Evolutionary conservation across 495 filamentous ascomycete species (phyloP).

Genomic region (Aspergillus sclerotiicarbonarius): DNA sequence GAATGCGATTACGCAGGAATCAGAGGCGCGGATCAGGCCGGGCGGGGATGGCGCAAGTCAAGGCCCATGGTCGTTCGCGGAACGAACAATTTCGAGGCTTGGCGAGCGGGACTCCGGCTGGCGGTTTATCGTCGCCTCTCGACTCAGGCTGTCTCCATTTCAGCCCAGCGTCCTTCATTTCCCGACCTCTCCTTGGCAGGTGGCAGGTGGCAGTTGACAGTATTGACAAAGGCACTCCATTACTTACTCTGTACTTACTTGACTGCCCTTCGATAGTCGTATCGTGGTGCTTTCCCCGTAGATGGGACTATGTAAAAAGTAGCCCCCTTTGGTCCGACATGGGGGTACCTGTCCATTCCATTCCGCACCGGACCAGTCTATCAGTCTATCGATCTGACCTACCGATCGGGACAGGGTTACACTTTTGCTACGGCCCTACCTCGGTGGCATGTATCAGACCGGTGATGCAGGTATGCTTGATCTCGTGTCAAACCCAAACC

Average conservation of each 20-base stretch:
- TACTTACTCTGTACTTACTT: too few relatives aligned
- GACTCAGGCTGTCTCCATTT: too few relatives aligned
- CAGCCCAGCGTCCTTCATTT: too few relatives aligned
- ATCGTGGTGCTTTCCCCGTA: not conserved
- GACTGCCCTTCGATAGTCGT: not conserved
- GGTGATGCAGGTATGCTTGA: not conserved
- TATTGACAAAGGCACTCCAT: too few relatives aligned
- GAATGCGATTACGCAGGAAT: slow-evolving; percentile 1
- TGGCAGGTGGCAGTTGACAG: too few relatives aligned
- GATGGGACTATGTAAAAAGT: too few relatives aligned
- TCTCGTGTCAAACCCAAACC: not conserved
- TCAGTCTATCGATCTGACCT: not conserved
- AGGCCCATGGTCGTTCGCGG: slow-evolving; percentile 16
- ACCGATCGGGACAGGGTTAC: not conserved
- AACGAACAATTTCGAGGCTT: slow-evolving; percentile 15
- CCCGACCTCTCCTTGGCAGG: too few relatives aligned
- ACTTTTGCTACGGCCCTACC: not conserved
- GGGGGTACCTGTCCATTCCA: too few relatives aligned
- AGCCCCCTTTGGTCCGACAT: too few relatives aligned
- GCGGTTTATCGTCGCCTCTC: not conserved
- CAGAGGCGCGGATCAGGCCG: slow-evolving; percentile 9
- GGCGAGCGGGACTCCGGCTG: slow-evolving; percentile 11
- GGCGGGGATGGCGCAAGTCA: slow-evolving; percentile 24
- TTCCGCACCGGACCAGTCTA: slow-evolving; percentile 5
- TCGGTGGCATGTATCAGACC: not conserved